Evolutionary conservation across 768 basidiomycete genomes (phyloP), one percentile per base, ranked within the genome.

Genomic region (Pleurotus sapidus): DNA sequence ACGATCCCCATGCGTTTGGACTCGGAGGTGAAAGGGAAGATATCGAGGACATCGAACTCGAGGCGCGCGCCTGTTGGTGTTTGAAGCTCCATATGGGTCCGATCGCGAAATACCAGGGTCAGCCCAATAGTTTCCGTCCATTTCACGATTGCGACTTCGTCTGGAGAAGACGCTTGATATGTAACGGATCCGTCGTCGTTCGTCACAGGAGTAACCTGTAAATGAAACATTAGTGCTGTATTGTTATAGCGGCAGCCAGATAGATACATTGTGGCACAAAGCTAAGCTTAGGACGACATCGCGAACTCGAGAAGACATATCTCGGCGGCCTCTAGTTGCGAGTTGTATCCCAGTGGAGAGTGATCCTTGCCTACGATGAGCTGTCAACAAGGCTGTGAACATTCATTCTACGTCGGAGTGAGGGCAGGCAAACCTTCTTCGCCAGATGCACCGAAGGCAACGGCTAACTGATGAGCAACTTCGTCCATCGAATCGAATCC

Each of bases 1-100:
- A 99, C 82, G 67, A 98, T 98, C 30, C 97, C 95, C 97, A 98
- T 99, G 25, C 97, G 91, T 71, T 99, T 98, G 0, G 95, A 95
- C 70, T 98, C 97, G 11, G 94, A 97, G 0, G 96, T 98, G 75
- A 99, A 98, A 0, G 97, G 97, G 74, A 99, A 99, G 58, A 99
- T 84, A 49, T 95, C 89, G 55, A 98, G 87, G 50, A 99, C 84
- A 56, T 94, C 93, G 67, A 87, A 98, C 9, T 77, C 74, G 49
- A 95, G 69, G 6, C 77, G 77, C 1, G 75, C 65, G 6, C 91
- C 90, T 4, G 80, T 68, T 0, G 92, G 88, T 0, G 87, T 86
- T 59, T 84, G 87, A 5, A 99, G 77, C 25, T 90, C 87, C 69
- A 98, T 96, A n/a, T 81, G 83, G 1, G 89, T 91, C 39, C 97